Evolutionary conservation across 2,329 filamentous ascomycete species (phyloP).

Genomic region (Aspergillus sp.): DNA sequence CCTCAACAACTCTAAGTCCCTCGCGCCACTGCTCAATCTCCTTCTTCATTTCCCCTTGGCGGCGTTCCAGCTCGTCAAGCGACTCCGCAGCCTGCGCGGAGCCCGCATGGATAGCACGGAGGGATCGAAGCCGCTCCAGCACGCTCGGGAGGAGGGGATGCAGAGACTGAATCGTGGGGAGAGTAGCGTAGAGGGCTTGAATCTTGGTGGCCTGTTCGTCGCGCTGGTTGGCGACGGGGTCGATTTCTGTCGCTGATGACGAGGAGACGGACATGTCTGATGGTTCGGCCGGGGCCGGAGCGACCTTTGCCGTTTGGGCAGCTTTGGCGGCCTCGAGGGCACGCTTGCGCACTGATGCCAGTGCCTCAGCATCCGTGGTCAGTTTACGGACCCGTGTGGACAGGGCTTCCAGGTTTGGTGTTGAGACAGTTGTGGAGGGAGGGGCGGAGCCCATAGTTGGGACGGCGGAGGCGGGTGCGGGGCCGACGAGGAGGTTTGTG

Average conservation of each 20-base stretch:
- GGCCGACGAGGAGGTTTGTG: slow-evolving; percentile 41
- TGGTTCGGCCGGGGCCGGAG: slow-evolving; percentile 25
- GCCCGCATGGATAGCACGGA: slow-evolving; percentile 77
- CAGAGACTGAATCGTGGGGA: slow-evolving; percentile 81
- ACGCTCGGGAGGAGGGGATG: slow-evolving; percentile 78
- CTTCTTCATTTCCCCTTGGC: slow-evolving; percentile 71
- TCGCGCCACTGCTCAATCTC: slow-evolving; percentile 84
- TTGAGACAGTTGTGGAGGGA: slow-evolving; percentile 26
- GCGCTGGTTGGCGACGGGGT: slow-evolving; percentile 34
- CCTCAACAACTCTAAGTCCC: slow-evolving; percentile 71
- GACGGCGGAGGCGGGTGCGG: slow-evolving; percentile 23
- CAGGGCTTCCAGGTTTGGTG: slow-evolving; percentile 38
- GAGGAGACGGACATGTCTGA: slow-evolving; percentile 20
- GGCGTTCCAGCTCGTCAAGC: slow-evolving; percentile 67
- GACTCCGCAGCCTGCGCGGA: slow-evolving; percentile 75
- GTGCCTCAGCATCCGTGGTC: slow-evolving; percentile 38
- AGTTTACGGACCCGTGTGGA: slow-evolving; percentile 38
- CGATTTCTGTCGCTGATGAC: slow-evolving; percentile 49
- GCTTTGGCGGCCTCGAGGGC: slow-evolving; percentile 38
- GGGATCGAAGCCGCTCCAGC: slow-evolving; percentile 74
- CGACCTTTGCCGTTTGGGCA: slow-evolving; percentile 33
- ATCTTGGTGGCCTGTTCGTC: slow-evolving; percentile 76
- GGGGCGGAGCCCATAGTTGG: slow-evolving; percentile 13
- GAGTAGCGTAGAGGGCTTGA: slow-evolving; percentile 79
- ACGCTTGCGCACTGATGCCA: slow-evolving; percentile 37